Evolutionary conservation across 2,329 filamentous ascomycete genomes (phyloP).

Genomic region (Fonsecaea monophora): DNA sequence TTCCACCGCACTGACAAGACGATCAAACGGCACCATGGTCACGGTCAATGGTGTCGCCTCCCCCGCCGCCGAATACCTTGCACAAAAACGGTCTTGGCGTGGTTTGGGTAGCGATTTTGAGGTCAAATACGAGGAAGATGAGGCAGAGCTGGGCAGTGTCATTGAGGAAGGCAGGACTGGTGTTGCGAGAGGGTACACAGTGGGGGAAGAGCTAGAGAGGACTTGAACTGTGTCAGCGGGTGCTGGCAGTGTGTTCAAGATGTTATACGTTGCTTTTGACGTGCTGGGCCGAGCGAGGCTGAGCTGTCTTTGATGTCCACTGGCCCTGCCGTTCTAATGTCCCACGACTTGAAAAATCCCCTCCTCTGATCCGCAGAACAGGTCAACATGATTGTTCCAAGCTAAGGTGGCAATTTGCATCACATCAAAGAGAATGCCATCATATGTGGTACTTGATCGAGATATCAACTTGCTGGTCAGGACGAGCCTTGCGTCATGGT

Average conservation of each 20-base stretch:
- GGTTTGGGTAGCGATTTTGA: constrained; percentile 87
- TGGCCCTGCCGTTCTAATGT: neutral
- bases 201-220: constrained; percentile 56
- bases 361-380: neutral
- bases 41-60: constrained; percentile 86
- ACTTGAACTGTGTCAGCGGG: constrained; percentile 19
- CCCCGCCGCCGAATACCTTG: constrained; percentile 86
- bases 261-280: neutral
- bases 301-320: neutral
- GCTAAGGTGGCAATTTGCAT: neutral
- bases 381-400: neutral
- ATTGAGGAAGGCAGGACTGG: constrained; percentile 88
- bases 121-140: constrained; percentile 64
- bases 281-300: neutral
- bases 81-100: constrained; percentile 85
- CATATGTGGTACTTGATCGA: neutral
- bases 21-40: constrained; percentile 71
- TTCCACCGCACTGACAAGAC: constrained; percentile 66
- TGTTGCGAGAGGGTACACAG: constrained; percentile 84
- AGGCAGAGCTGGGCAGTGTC: constrained; percentile 59
- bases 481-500: constrained; percentile 1
- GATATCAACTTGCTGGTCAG: neutral
- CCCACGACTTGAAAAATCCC: neutral
- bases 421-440: neutral
- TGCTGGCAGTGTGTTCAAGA: neutral